Base-by-base conservation (phyloP, 2,329 filamentous ascomycete species). In the Diaporthe vaccinii region DNA sequence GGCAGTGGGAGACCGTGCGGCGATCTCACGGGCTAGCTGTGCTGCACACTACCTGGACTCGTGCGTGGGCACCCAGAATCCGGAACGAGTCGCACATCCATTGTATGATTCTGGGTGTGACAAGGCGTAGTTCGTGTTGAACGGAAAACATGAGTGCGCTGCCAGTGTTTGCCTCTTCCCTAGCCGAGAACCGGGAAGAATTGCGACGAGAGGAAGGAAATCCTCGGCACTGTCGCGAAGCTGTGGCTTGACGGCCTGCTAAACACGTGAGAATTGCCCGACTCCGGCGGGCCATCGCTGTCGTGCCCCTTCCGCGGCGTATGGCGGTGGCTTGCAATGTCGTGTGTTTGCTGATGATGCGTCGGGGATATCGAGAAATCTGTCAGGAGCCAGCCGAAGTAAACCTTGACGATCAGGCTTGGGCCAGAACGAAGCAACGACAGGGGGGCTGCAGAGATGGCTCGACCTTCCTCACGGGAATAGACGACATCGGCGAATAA, bases 391-490 rank as follows among this genome's bases (percentile, higher is more conserved):
- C 34, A 74, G 36, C 57, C 55, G 59, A 36, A 69, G 46, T 49
- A 57, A 61, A 58, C 36, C 22, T 25, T 28, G 44, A 61, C 73
- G 55, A 55, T 74, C 53, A 57, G 57, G 57, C 51, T 10, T 34
- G 46, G 62, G 57, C 53, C 34, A 70, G 62, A 41, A 71, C 62
- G n/a, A 51, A 51, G 34, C 7, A 28, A 51, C 61, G 39, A 49
- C 71, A 57, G 49, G 57, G 57, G 70, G 36, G 22, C 44, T 41
- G 36, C 57, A 67, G 34, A 49, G 31, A 46, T 59, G 72, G 46
- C 69, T 55, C 36, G 65, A 55, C 71, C 58, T 73, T 53, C 36
- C 49, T 20, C 58, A 39, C 71, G 71, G 58, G 71, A 73, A 55
- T 65, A 73, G n/a, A 69, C 14, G 15, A 57, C 25, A 46, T 53